These are phyloP conservation scores for Draba incana DNA, from an alignment of 345 rosid species.

Conservation along the genomic window DNA sequence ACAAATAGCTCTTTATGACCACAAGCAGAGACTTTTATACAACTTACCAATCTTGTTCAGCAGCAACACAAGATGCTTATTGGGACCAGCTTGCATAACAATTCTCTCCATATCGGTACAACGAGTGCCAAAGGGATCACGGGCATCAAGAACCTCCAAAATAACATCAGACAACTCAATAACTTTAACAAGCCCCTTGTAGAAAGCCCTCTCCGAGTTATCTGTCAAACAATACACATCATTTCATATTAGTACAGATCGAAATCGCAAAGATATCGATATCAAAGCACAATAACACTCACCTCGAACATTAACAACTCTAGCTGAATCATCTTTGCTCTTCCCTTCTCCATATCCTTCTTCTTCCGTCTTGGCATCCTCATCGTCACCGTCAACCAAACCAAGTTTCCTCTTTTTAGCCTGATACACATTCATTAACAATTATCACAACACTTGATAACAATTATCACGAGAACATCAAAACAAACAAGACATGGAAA, in stretches of 20 bases:
- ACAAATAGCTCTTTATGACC: not conserved
- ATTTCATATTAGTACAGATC: not conserved
- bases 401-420: conserved; percentile 81
- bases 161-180: conserved; percentile 92
- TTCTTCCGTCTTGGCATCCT: conserved; percentile 46
- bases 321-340: conserved; percentile 29
- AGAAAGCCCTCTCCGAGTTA: conserved; percentile 88
- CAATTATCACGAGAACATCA: not conserved
- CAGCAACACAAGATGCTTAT: conserved; percentile 80
- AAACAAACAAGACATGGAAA: not conserved
- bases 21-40: conserved; percentile 11
- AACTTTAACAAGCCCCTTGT: conserved; percentile 92
- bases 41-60: conserved; percentile 84
- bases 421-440: conserved; percentile 40
- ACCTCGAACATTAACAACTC: conserved; percentile 61
- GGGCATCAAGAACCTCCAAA: conserved; percentile 92
- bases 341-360: conserved; percentile 27
- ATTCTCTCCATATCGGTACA: conserved; percentile 94
- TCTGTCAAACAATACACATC: conserved; percentile 49
- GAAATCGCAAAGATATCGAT: not conserved
- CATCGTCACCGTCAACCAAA: conserved; percentile 55
- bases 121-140: conserved; percentile 94
- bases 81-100: conserved; percentile 83
- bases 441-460: not conserved
- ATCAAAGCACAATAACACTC: conserved; percentile 14